Evolutionary conservation across 495 filamentous ascomycete species (phyloP).

Genomic region (Immersiella caudata): DNA sequence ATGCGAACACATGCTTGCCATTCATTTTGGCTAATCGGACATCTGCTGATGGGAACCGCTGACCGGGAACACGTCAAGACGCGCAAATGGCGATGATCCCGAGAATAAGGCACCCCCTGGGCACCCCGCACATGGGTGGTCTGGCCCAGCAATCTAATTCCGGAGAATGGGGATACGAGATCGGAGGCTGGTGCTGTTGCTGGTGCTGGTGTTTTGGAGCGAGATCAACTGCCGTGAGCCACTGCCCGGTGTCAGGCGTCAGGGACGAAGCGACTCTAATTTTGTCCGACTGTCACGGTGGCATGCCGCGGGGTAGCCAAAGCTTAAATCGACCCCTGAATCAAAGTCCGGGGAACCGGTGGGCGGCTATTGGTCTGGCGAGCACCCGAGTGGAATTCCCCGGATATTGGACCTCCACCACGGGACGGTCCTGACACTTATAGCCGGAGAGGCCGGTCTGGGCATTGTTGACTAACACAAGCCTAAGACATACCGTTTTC

Average conservation of each 20-base stretch:
- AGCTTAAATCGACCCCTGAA: conserved; percentile 1
- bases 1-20: too few relatives aligned
- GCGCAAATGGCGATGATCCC: neutral
- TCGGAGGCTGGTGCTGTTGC: neutral
- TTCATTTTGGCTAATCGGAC: neutral
- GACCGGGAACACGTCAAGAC: neutral
- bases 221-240: neutral
- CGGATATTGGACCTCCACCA: neutral
- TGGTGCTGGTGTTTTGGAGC: neutral
- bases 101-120: neutral
- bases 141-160: neutral
- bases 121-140: neutral
- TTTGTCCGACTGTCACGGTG: neutral
- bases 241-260: neutral
- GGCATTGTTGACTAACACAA: neutral
- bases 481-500: neutral
- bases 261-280: neutral
- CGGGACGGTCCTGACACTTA: neutral
- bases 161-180: neutral
- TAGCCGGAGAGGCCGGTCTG: neutral
- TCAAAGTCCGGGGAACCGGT: neutral
- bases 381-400: neutral
- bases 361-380: neutral
- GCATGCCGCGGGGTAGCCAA: neutral
- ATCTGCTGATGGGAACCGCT: neutral